phyloP scores from a whole-genome alignment of 495 filamentous ascomycete species.

The Entonaema liquescens region DNA sequence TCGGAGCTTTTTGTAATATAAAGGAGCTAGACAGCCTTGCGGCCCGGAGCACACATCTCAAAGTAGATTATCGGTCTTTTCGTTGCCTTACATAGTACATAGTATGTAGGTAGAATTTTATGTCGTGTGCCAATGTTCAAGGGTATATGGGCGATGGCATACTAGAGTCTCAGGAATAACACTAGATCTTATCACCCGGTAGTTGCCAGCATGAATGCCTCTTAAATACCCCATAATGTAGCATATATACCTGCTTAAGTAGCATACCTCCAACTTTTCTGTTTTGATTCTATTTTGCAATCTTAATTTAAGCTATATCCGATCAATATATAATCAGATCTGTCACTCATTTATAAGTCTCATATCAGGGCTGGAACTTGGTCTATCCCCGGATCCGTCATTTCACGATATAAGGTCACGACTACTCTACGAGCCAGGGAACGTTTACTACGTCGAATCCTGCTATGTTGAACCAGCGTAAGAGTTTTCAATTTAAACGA shows the following conservation, averaged over 20 bases:
- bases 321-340: neutral
- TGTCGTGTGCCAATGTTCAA: neutral
- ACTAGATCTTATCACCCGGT: neutral
- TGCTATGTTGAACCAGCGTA: neutral
- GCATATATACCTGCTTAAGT: neutral
- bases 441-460: neutral
- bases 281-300: neutral
- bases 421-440: neutral
- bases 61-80: neutral
- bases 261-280: neutral
- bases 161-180: neutral
- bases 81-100: neutral
- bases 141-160: neutral
- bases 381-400: neutral
- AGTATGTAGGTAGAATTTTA: neutral
- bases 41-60: neutral
- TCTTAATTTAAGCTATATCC: neutral
- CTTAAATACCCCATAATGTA: neutral
- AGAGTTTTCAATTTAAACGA: slow-evolving; percentile 3
- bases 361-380: neutral
- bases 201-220: neutral
- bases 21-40: neutral
- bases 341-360: neutral
- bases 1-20: neutral
- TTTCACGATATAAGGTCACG: neutral